phyloP scores from a whole-genome alignment of 179 eudicot species.

The Dionaea muscipula region DNA sequence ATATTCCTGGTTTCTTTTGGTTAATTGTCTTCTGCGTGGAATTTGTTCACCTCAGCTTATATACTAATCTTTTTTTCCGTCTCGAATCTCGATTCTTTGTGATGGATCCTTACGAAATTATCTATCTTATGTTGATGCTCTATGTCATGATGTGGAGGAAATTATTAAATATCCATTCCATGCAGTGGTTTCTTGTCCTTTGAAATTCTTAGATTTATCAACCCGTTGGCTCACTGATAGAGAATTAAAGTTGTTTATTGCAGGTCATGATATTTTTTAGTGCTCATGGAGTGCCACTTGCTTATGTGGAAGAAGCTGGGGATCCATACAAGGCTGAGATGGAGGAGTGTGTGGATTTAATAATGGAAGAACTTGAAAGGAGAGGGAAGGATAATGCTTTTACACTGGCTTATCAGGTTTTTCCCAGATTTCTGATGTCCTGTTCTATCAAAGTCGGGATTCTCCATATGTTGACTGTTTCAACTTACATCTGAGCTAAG shows the following conservation, averaged over 20 bases:
- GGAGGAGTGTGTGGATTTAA: slow-evolving; percentile 97
- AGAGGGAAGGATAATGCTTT: slow-evolving; percentile 55
- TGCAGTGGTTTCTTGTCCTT: too few relatives aligned
- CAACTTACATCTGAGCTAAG: too few relatives aligned
- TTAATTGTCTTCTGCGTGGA: neutral
- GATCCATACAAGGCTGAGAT: slow-evolving; percentile 99
- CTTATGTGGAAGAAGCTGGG: slow-evolving; percentile 98
- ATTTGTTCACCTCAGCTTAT: neutral
- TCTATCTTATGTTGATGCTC: too few relatives aligned
- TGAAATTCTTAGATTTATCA: too few relatives aligned
- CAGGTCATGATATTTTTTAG: slow-evolving; percentile 98
- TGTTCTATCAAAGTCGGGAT: neutral
- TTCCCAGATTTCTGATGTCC: neutral
- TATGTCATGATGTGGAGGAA: too few relatives aligned
- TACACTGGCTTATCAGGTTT: slow-evolving; percentile 95
- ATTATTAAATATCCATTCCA: too few relatives aligned
- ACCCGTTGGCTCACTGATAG: too few relatives aligned
- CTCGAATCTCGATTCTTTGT: too few relatives aligned
- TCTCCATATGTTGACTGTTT: too few relatives aligned
- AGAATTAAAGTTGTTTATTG: slow-evolving; percentile 7
- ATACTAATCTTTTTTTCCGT: too few relatives aligned
- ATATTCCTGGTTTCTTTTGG: neutral
- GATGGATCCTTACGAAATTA: too few relatives aligned
- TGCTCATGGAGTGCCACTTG: slow-evolving; percentile 98
- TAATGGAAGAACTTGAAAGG: slow-evolving; percentile 87